Evolutionary conservation across 2,329 filamentous ascomycete genomes (phyloP).

Genomic region (Colletotrichum tamarilloi): DNA sequence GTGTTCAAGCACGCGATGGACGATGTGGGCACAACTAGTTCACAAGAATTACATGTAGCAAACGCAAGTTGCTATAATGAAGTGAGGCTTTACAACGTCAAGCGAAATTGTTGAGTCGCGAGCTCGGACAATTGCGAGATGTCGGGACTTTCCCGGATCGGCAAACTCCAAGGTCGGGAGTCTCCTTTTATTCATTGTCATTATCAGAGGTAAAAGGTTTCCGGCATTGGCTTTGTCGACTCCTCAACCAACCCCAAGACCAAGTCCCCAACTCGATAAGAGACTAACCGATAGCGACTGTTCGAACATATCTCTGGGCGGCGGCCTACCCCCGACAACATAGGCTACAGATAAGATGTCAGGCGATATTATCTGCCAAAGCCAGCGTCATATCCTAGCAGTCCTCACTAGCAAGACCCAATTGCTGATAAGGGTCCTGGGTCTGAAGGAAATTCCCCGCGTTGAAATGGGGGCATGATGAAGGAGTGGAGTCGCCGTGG

Average conservation of each 20-base stretch:
- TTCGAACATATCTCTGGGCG: not conserved
- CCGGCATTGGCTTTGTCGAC: not conserved
- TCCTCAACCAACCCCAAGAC: too few relatives aligned
- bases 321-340: not conserved
- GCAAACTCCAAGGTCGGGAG: not conserved
- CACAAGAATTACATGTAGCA: not conserved
- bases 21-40: constrained; percentile 3
- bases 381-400: constrained; percentile 11
- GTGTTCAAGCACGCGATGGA: not conserved
- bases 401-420: constrained; percentile 3
- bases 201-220: not conserved
- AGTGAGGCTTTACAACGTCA: not conserved
- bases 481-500: constrained; percentile 25
- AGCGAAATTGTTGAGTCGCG: not conserved
- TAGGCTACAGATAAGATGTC: constrained; percentile 30
- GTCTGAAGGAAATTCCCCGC: constrained; percentile 17
- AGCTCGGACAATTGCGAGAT: not conserved
- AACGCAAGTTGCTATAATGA: not conserved
- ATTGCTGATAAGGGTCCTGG: constrained; percentile 18
- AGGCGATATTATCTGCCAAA: not conserved
- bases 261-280: not conserved
- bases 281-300: not conserved
- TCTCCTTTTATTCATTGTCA: constrained; percentile 14
- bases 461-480: constrained; percentile 14
- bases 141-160: not conserved